phyloP scores from a whole-genome alignment of 139 green algal species.

The Haematococcus lacustris region DNA sequence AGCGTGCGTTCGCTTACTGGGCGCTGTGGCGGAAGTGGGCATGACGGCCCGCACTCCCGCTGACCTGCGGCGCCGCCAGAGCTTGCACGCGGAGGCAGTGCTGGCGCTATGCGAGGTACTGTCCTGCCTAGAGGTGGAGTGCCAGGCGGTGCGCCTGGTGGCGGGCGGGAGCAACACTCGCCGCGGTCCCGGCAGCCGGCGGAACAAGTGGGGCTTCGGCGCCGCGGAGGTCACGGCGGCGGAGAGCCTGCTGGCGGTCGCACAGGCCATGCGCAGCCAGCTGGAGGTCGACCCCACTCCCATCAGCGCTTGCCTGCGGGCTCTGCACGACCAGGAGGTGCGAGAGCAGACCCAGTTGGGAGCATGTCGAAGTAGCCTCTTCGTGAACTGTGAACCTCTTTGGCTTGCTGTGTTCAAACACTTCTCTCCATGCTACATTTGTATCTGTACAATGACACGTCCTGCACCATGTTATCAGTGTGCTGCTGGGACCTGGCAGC shows the following conservation, averaged over 20 bases:
- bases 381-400: too few relatives aligned
- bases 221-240: neutral
- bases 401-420: too few relatives aligned
- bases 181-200: neutral
- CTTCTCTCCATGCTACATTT: too few relatives aligned
- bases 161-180: neutral
- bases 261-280: conserved; percentile 1
- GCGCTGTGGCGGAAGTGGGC: neutral
- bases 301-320: neutral
- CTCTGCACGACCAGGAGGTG: conserved; percentile 3
- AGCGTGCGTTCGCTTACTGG: neutral
- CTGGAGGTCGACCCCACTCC: neutral
- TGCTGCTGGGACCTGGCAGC: too few relatives aligned
- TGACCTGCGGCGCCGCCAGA: neutral
- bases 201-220: neutral
- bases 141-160: neutral
- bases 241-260: neutral
- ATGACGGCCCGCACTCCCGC: neutral
- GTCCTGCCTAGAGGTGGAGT: neutral
- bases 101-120: neutral
- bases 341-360: too few relatives aligned
- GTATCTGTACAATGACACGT: too few relatives aligned
- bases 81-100: neutral
- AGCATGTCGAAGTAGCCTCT: too few relatives aligned
- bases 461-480: too few relatives aligned